Percentiles rank a stretch among this genome's conserved stretches.
phyloP scores from a whole-genome alignment of 306 rosid species.

The Cicer arietinum region DNA sequence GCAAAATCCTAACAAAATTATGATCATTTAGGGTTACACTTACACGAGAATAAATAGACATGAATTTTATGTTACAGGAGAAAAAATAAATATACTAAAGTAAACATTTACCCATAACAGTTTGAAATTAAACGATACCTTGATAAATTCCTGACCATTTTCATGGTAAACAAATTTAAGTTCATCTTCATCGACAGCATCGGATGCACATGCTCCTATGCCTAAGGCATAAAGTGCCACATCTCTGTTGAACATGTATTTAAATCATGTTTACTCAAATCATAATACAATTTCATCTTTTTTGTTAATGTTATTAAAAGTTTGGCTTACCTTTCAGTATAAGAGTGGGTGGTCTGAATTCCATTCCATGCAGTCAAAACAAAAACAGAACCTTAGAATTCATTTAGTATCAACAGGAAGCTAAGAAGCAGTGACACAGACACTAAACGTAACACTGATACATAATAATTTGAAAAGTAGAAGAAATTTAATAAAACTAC shows the following conservation, averaged over 20 bases:
- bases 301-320: not conserved
- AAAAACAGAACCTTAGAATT: slow-evolving; percentile 30
- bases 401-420: not conserved
- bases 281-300: no score
- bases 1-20: slow-evolving; percentile 6
- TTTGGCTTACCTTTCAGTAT: slow-evolving; percentile 71
- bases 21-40: not conserved
- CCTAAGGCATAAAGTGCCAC: slow-evolving; percentile 86
- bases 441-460: no score
- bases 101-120: slow-evolving; percentile 3
- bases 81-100: slow-evolving; percentile 10
- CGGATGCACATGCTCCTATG: slow-evolving; percentile 73
- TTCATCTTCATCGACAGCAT: slow-evolving; percentile 82
- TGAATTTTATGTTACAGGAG: not conserved
- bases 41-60: not conserved
- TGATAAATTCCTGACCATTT: slow-evolving; percentile 67
- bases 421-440: no score
- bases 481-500: no score
- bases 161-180: slow-evolving; percentile 88
- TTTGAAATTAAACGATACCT: slow-evolving; percentile 54
- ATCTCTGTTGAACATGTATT: slow-evolving; percentile 63
- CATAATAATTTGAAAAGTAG: no score
- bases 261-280: not conserved
- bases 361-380: slow-evolving; percentile 36
- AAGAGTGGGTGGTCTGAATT: slow-evolving; percentile 61